phyloP scores from a whole-genome alignment of 371 early-diverging fungal genomes.

The Coemansia sp. region DNA sequence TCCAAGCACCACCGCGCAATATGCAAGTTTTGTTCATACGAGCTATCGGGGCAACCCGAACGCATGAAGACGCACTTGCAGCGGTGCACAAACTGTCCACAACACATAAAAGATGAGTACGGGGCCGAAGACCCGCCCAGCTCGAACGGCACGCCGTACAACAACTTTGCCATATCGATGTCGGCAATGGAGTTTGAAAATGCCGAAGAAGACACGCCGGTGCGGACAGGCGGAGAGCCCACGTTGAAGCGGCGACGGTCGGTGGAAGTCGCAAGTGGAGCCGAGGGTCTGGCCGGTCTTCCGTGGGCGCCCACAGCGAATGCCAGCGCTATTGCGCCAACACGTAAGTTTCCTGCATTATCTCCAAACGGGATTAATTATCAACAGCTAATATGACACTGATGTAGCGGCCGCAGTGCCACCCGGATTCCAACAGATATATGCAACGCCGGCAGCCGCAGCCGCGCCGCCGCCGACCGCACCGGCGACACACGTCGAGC shows the following conservation, averaged over 20 bases:
- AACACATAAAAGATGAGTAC: conserved; percentile 37
- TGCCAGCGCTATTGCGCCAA: conserved; percentile 25
- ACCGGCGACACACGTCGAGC: background rate
- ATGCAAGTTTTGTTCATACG: conserved; percentile 51
- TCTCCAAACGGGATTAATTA: no score
- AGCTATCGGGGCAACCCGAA: conserved; percentile 52
- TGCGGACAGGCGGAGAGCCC: conserved; percentile 1
- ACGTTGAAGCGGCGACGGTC: conserved; percentile 32
- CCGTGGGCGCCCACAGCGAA: conserved; percentile 37
- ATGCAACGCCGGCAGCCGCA: conserved; percentile 8
- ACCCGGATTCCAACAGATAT: conserved; percentile 8
- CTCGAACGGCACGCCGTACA: background rate
- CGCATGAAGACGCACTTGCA: conserved; percentile 52
- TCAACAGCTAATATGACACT: background rate
- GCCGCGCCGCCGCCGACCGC: background rate
- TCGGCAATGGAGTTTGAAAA: conserved; percentile 19
- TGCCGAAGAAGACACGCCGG: conserved; percentile 12
- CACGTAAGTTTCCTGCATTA: conserved; percentile 21
- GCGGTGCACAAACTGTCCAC: conserved; percentile 36
- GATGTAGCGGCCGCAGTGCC: conserved; percentile 8
- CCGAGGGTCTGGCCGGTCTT: conserved; percentile 40
- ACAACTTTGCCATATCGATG: conserved; percentile 22
- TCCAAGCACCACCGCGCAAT: conserved; percentile 53
- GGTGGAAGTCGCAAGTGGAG: conserved; percentile 28
- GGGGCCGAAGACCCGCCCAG: conserved; percentile 12